These are phyloP conservation scores for Populus ilicifolia DNA, from an alignment of 345 rosid species.

Conservation along the genomic window DNA sequence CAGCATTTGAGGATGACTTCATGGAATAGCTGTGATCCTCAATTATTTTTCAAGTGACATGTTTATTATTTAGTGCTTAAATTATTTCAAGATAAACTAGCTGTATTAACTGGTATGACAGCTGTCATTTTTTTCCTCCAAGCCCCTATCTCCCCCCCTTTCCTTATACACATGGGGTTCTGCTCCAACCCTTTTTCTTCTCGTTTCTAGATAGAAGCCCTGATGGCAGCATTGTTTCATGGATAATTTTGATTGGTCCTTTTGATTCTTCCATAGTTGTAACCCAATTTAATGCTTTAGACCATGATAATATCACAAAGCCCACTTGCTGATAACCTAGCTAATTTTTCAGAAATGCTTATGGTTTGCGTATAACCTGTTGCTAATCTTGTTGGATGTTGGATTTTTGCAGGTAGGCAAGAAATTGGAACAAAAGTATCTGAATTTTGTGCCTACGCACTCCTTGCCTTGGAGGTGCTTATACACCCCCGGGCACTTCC, in stretches of 20 bases:
- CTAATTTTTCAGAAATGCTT: neutral
- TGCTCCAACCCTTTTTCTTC: too few relatives aligned
- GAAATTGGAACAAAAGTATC: constrained; percentile 54
- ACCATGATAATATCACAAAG: neutral
- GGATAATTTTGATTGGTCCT: neutral
- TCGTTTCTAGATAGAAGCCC: too few relatives aligned
- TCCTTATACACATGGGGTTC: too few relatives aligned
- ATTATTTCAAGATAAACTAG: too few relatives aligned
- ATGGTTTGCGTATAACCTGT: neutral
- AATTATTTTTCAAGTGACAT: too few relatives aligned
- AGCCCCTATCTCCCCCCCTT: too few relatives aligned
- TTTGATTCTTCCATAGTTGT: neutral
- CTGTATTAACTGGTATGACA: too few relatives aligned
- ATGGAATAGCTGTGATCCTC: neutral
- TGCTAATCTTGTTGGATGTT: neutral
- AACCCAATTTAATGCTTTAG: neutral
- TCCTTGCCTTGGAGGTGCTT: constrained; percentile 70
- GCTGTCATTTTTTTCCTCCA: too few relatives aligned
- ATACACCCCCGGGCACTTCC: constrained; percentile 82
- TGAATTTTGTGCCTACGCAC: constrained; percentile 67
- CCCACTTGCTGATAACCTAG: neutral
- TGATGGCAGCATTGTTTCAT: too few relatives aligned
- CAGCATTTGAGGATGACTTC: neutral
- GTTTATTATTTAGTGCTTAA: too few relatives aligned
- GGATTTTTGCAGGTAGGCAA: constrained; percentile 42